Conservation (phyloP, 208 protist genomes). For the Wallacemonas collosoma region DNA sequence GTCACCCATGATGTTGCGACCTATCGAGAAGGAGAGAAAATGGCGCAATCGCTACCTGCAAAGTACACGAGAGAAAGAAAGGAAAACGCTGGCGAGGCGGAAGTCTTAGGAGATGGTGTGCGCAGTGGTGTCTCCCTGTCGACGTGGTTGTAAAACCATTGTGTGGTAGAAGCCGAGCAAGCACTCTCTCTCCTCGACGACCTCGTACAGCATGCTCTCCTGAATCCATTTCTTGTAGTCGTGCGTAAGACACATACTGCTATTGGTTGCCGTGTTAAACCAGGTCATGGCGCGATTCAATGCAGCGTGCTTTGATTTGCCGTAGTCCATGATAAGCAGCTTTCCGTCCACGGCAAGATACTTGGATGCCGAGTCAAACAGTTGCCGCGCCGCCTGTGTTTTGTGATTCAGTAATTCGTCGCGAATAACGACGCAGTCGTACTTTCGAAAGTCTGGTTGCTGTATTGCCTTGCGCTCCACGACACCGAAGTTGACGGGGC, state of each 20-base stretch:
- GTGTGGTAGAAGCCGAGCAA: conserved; percentile 79
- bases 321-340: conserved; percentile 84
- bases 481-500: conserved; percentile 70
- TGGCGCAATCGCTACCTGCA: too few relatives aligned
- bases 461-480: conserved; percentile 46
- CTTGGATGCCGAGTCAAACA: conserved; percentile 55
- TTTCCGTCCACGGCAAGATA: conserved; percentile 61
- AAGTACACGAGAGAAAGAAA: too few relatives aligned
- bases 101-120: conserved; percentile 2
- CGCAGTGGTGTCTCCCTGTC: background rate
- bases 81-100: too few relatives aligned
- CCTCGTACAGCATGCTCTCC: conserved; percentile 64
- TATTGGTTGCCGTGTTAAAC: conserved; percentile 62
- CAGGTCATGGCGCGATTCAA: conserved; percentile 41
- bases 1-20: background rate
- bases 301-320: conserved; percentile 40
- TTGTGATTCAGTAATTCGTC: conserved; percentile 76
- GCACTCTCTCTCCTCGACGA: conserved; percentile 54
- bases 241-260: conserved; percentile 75
- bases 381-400: conserved; percentile 36
- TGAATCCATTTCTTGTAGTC: conserved; percentile 78
- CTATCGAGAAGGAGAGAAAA: background rate
- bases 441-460: conserved; percentile 53
- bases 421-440: conserved; percentile 77
- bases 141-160: conserved; percentile 34